Base-by-base conservation (phyloP, 805 yeast species). In the Barnettozyma wickerhamii region DNA sequence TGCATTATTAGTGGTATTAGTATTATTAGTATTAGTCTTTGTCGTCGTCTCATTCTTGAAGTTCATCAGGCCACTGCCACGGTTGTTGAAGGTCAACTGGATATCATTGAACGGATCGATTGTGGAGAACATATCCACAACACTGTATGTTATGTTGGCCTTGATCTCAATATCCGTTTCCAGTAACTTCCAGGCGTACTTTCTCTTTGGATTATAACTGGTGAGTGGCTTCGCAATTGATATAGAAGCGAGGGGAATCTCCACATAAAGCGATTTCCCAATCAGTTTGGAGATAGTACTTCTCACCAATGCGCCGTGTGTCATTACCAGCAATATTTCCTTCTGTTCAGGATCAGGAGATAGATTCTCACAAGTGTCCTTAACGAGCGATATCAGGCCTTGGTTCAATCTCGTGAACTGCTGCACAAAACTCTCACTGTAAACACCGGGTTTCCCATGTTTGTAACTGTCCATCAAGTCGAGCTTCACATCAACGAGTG, bases 251-350 rank as follows among this genome's bases (percentile, higher is more conserved):
- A 68, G 42, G 6, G 75, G 74, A 10, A 69, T 59, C 43, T 70
- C 74, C 39, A 55, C 60, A 50, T 60, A 66, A 12, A 69, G 43
- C 1, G 71, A 61, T 41, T 62, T 60, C 13, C 63, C 62, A 33
- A 65, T 38, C 4, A 70, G 37, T 26, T 69, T 51, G 32, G 70
- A 70, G 13, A 69, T 46, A 6, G 69, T 45, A 18, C 66, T 56
- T 15, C 71, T 59, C 10, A 68, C 66, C 34, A 68, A 63, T 1
- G 74, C 72, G 7, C 74, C 75, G 43, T 70, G 75, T 5, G 72
- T 58, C 45, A 70, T 55, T 13, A 70, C 46, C 4, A 69, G 46
- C 1, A 62, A 51, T 4, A 64, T 56, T 28, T 64, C 52, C 32
- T 57, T 58, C 27, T 65, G 59, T 6, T 60, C 56, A 28, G 50